A percentile compares a stretch with the other conserved stretches of the same genome.
These are phyloP conservation scores for Aspergillus brunneoviolaceus DNA, from an alignment of 2,329 filamentous ascomycete species.

Conservation along the genomic window DNA sequence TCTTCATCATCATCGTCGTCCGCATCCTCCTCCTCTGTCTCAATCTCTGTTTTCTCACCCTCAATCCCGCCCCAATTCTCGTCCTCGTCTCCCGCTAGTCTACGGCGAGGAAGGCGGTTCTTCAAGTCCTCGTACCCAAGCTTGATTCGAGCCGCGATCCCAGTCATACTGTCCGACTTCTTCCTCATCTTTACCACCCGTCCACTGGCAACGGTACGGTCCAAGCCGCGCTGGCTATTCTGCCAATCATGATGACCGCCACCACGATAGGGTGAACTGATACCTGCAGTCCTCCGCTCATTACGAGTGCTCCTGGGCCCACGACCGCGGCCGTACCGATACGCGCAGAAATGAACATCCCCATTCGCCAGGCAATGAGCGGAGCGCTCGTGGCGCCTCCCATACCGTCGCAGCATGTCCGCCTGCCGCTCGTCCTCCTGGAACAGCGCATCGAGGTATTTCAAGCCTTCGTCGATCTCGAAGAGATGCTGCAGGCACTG, in stretches of 20 bases:
- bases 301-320: neutral
- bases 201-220: neutral
- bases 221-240: neutral
- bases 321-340: neutral
- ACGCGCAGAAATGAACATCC: neutral
- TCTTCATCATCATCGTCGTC: slow-evolving; percentile 6
- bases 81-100: neutral
- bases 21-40: slow-evolving; percentile 8
- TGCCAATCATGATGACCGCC: neutral
- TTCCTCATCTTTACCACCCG: neutral
- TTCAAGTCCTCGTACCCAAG: neutral
- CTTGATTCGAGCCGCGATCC: neutral
- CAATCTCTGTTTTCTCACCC: slow-evolving; percentile 9
- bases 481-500: neutral
- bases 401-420: neutral
- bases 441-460: neutral
- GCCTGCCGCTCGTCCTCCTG: neutral
- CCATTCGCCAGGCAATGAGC: neutral
- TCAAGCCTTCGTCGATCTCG: neutral
- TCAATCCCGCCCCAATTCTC: neutral
- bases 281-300: neutral
- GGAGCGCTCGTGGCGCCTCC: neutral
- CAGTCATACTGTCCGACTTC: neutral
- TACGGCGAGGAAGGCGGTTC: neutral
- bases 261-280: neutral